Evolutionary conservation across 768 basidiomycete genomes (phyloP).

Genomic region (Leccinellum albellum): DNA sequence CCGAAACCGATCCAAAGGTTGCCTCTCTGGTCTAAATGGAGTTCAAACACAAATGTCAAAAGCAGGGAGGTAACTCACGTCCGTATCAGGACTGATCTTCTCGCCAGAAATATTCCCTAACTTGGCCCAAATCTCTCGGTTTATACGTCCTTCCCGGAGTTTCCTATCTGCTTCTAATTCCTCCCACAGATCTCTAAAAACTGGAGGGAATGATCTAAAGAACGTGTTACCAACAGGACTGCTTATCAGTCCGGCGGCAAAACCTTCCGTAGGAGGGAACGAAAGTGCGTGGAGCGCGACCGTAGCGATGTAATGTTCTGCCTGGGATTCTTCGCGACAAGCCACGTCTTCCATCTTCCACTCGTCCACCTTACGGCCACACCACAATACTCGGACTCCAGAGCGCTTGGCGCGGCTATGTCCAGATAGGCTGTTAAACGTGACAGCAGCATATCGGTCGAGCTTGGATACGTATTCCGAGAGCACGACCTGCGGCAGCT

Average conservation of each 20-base stretch:
- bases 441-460: constrained; percentile 73
- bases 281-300: constrained; percentile 78
- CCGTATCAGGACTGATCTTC: constrained; percentile 43
- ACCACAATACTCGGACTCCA: constrained; percentile 71
- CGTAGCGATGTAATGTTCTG: constrained; percentile 87
- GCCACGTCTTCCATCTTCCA: constrained; percentile 87
- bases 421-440: constrained; percentile 63
- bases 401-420: constrained; percentile 73
- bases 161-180: constrained; percentile 72
- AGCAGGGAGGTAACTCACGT: constrained; percentile 37
- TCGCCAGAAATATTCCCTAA: constrained; percentile 58
- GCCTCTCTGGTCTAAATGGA: constrained; percentile 16
- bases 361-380: constrained; percentile 50
- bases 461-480: constrained; percentile 61
- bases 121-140: constrained; percentile 68
- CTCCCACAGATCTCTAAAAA: constrained; percentile 89
- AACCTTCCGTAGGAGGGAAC: constrained; percentile 61
- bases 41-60: background rate
- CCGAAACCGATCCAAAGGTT: constrained; percentile 17
- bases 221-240: constrained; percentile 55
- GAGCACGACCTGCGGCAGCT: constrained; percentile 73
- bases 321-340: constrained; percentile 73
- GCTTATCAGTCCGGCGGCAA: constrained; percentile 48
- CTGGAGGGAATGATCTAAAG: constrained; percentile 74
- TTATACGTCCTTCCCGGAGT: constrained; percentile 53